These are phyloP conservation scores for Entelexis paramagnoliae DNA, from an alignment of 1,139 yeast genomes.

Conservation along the genomic window DNA sequence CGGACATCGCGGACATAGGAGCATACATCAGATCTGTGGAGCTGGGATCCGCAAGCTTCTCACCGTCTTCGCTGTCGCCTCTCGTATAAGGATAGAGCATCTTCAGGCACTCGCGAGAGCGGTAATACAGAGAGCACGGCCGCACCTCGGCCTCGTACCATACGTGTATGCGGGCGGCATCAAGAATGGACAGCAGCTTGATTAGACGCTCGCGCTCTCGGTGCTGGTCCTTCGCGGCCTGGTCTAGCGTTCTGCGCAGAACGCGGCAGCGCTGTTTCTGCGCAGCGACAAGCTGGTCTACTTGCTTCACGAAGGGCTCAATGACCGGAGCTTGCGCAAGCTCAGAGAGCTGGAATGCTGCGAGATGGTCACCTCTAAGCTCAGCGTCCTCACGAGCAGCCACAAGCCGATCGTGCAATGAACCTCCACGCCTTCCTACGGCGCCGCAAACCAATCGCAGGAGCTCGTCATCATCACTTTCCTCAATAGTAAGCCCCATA, in stretches of 20 bases:
- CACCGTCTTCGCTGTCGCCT: neutral
- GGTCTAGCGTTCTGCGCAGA: conserved; percentile 12
- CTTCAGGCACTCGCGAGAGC: conserved; percentile 14
- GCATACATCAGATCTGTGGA: neutral
- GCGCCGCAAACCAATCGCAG: conserved; percentile 13
- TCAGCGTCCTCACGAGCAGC: conserved; percentile 15
- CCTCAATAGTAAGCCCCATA: conserved; percentile 11
- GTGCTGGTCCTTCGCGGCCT: conserved; percentile 17
- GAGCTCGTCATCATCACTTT: neutral
- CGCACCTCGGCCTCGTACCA: conserved; percentile 33
- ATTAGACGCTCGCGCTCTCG: conserved; percentile 12
- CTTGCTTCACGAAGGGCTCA: neutral
- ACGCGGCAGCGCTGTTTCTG: conserved; percentile 8
- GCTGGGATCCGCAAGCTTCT: neutral
- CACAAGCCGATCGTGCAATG: conserved; percentile 2
- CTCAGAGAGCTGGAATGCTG: conserved; percentile 10
- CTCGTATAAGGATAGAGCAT: conserved; percentile 12
- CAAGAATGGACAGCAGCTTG: conserved; percentile 13
- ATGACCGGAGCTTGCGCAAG: neutral
- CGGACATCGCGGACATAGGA: conserved; percentile 11
- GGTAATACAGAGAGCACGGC: conserved; percentile 19
- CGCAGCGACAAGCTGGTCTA: neutral
- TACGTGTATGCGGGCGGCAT: conserved; percentile 20
- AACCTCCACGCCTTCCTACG: conserved; percentile 3
- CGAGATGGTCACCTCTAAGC: conserved; percentile 16